Conservation (phyloP, 1,284 basidiomycete genomes). For the Trichosporon sp. region DNA sequence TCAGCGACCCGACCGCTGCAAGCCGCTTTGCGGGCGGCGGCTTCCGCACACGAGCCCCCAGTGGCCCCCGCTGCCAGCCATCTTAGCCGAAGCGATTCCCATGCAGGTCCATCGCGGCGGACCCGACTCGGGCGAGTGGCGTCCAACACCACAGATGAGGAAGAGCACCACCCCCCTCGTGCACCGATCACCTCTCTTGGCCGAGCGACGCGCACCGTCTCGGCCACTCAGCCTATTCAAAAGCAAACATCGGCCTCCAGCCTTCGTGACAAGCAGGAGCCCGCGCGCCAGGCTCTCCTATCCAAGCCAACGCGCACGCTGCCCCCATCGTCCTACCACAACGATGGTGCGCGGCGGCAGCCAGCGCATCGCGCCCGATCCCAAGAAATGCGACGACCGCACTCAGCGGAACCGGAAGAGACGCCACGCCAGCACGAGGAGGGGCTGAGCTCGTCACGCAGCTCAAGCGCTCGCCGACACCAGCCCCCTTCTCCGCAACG, state of each 20-base stretch:
- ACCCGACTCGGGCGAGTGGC: background rate
- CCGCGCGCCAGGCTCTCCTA: background rate
- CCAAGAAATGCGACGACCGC: background rate
- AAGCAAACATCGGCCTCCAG: constrained; percentile 1
- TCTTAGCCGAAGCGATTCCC: background rate
- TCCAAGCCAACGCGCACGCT: background rate
- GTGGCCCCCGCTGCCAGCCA: background rate
- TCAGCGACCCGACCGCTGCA: constrained; percentile 11
- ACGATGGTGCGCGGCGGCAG: background rate
- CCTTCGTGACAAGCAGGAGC: background rate
- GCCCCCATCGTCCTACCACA: background rate
- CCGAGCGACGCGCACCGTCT: background rate
- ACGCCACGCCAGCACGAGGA: background rate
- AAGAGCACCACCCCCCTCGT: background rate
- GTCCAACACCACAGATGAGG: background rate
- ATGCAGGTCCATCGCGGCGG: background rate
- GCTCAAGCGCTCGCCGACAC: background rate
- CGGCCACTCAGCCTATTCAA: background rate
- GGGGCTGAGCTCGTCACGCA: background rate
- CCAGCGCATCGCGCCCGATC: background rate
- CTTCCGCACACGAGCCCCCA: background rate
- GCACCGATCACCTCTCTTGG: background rate
- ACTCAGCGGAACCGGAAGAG: background rate
- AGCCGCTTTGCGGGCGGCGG: constrained; percentile 7
- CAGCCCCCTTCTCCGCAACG: background rate